A percentile compares a stretch with the other conserved stretches of the same genome.
Evolutionary conservation across 345 rosid genomes (phyloP).

Genomic region (Hibiscus trionum): DNA sequence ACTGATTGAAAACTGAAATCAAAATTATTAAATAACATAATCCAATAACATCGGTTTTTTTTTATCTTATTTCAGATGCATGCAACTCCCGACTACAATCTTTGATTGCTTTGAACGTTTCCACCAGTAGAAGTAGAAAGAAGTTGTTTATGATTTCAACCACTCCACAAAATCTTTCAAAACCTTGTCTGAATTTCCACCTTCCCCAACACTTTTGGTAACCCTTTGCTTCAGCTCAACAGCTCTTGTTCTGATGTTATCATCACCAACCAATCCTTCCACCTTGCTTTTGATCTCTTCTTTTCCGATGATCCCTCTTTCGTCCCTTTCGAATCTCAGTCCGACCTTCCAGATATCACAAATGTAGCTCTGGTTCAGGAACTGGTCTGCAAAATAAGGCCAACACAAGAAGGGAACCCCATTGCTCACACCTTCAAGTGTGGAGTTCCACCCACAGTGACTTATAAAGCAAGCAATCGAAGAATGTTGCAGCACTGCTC

Average conservation of each 20-base stretch:
- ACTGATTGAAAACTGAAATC: too few species aligned
- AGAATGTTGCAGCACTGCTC: neutral
- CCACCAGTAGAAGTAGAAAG: too few species aligned
- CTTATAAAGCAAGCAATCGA: slow-evolving; percentile 15
- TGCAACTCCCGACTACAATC: too few species aligned
- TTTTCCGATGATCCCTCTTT: slow-evolving; percentile 7
- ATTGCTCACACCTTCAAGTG: slow-evolving; percentile 27
- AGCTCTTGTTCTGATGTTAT: slow-evolving; percentile 9
- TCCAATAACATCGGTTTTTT: too few species aligned
- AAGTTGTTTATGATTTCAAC: neutral
- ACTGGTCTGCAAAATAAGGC: slow-evolving; percentile 33
- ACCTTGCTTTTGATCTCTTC: slow-evolving; percentile 18
- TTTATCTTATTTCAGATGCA: too few species aligned
- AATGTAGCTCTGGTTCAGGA: slow-evolving; percentile 19
- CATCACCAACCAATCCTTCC: slow-evolving; percentile 12
- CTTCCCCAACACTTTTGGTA: neutral
- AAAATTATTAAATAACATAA: too few species aligned
- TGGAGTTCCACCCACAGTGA: slow-evolving; percentile 41
- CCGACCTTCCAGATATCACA: slow-evolving; percentile 25
- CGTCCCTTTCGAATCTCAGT: slow-evolving; percentile 11
- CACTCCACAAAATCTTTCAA: slow-evolving; percentile 1
- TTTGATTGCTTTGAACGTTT: too few species aligned
- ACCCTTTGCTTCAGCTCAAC: slow-evolving; percentile 7
- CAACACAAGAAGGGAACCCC: slow-evolving; percentile 33
- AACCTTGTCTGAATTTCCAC: neutral